Percentiles rank a stretch among this genome's conserved stretches.
Conservation (phyloP, 129 eudicot genomes). For the Daucus carota region DNA sequence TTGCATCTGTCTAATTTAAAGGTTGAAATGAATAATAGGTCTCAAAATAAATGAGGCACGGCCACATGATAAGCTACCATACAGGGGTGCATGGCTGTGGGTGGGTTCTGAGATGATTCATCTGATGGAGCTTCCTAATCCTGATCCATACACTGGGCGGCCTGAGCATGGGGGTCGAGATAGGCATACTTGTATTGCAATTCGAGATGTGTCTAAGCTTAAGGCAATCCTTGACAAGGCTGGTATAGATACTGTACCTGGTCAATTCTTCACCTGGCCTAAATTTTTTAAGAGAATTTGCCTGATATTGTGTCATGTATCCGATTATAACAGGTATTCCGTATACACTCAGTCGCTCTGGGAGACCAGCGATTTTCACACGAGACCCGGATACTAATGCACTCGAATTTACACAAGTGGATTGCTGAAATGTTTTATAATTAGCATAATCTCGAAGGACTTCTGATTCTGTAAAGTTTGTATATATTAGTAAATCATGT, state of each 20-base stretch:
- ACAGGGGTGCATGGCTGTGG: constrained; percentile 99
- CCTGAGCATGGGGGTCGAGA: constrained; percentile 19
- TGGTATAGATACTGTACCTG: constrained; percentile 30
- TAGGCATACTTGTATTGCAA: constrained; percentile 86
- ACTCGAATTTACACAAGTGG: constrained; percentile 14
- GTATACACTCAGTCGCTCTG: constrained; percentile 84
- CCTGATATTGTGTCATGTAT: not conserved
- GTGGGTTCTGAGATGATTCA: constrained; percentile 91
- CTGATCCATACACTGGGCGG: constrained; percentile 11
- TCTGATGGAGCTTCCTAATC: constrained; percentile 10
- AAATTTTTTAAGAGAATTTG: not conserved
- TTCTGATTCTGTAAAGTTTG: not conserved
- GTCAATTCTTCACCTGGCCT: not conserved
- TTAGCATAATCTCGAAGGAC: not conserved
- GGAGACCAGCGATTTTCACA: constrained; percentile 72
- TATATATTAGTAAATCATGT: not conserved
- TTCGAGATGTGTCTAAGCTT: constrained; percentile 81
- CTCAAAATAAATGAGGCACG: constrained; percentile 90
- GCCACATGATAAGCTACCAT: constrained; percentile 94
- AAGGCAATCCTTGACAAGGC: constrained; percentile 75
- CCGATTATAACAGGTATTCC: constrained; percentile 7
- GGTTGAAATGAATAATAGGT: constrained; percentile 33
- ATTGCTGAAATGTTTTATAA: not conserved
- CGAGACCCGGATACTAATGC: constrained; percentile 17
- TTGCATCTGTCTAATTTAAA: not conserved